Base-by-base conservation (phyloP, 176 grass and related monocot genomes). In the Puccinellia tenuiflora region DNA sequence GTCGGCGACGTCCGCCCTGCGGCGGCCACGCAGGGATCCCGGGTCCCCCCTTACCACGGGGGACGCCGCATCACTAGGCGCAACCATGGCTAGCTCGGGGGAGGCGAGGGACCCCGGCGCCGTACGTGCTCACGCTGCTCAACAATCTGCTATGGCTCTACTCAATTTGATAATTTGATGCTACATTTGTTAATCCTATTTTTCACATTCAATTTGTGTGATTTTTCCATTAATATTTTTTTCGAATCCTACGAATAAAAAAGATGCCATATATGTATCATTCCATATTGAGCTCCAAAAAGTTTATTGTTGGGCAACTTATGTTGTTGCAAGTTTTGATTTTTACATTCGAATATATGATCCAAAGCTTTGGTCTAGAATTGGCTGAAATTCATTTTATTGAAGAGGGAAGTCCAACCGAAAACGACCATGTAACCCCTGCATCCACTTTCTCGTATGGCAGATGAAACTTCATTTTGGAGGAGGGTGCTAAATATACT, bases 401-500 rank as follows among this genome's bases (percentile, higher is more conserved):
- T 66, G 2, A 18, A 21, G 24, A 73, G n/a, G n/a, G 14, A 17
- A 5, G 40, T 28, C 15, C 69, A 7, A 30, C 47, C 18, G 69
- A 73, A 48, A 73, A 73, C 8, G 42, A 73, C 48, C 45, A 30
- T 73, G 24, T 2, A 48, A 47, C 69, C 42, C 69, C 13, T 11
- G 14, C 60, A 71, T 28, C 18, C 24, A 48, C 20, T 77, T 55
- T 85, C 42, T 78, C 22, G 16, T 15, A n/a, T 60, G 45, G 34
- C 33, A n/a, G 83, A 26, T 77, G 57, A 63, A 85, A 63, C 79
- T 81, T 82, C 73, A 72, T 51, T 54, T 78, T 10, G 25, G 53
- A 80, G 25, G 53, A 80, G 59, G 22, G 3, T 82, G 61, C 52
- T 62, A 21, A 52, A 17, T 42, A 28, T 71, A 9, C 22, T 25